Conservation (phyloP, 306 rosid species). For the Dalbergia oliveri region DNA sequence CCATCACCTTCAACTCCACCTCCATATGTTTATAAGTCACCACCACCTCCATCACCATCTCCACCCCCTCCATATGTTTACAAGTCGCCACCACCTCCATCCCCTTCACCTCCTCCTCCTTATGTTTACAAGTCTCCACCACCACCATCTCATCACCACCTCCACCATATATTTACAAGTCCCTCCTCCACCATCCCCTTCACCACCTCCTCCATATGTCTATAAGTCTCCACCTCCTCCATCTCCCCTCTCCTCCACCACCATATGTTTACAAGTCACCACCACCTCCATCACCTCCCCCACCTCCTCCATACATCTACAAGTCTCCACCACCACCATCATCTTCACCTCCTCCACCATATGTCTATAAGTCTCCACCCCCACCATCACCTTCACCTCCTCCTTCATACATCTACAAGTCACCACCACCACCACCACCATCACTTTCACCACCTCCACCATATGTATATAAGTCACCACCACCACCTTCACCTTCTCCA, state of each 20-base stretch:
- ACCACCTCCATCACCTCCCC: conserved; percentile 28
- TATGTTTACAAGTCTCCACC: conserved; percentile 35
- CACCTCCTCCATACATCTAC: conserved; percentile 42
- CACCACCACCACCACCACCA: not conserved
- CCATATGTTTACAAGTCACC: conserved; percentile 26
- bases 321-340: conserved; percentile 36
- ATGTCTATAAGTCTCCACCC: conserved; percentile 4
- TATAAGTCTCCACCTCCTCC: conserved; percentile 11
- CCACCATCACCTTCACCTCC: conserved; percentile 19
- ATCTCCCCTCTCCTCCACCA: conserved; percentile 11
- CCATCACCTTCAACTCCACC: conserved; percentile 8
- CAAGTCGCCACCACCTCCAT: conserved; percentile 32
- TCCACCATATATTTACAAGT: not conserved
- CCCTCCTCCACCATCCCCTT: conserved; percentile 38
- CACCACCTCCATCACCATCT: conserved; percentile 30
- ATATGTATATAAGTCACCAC: not conserved
- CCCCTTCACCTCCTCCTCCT: conserved; percentile 36
- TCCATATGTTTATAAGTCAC: not conserved
- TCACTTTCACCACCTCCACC: conserved; percentile 37
- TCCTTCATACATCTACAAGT: conserved; percentile 19
- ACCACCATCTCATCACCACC: conserved; percentile 4
- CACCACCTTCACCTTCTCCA: conserved; percentile 14
- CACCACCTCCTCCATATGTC: conserved; percentile 35
- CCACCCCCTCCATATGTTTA: conserved; percentile 38
- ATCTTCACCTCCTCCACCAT: conserved; percentile 18